phyloP scores from a whole-genome alignment of 1,284 basidiomycete species.

The Fomitopsis betulina region DNA sequence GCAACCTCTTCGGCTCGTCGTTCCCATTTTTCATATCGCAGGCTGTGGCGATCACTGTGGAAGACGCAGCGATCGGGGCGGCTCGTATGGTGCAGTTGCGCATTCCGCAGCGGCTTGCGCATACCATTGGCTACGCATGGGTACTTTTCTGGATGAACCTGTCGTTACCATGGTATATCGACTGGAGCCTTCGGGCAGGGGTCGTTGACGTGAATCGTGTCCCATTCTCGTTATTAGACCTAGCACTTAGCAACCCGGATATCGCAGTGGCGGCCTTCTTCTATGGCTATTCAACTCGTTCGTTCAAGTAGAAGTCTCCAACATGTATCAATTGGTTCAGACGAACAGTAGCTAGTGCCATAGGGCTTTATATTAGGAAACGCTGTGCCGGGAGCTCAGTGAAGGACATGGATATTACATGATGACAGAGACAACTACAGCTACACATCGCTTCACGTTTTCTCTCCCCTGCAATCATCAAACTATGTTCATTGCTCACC shows the following conservation, averaged over 20 bases:
- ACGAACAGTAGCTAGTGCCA: too few relatives aligned
- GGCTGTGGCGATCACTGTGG: constrained; percentile 24
- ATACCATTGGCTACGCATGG: background rate
- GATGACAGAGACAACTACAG: too few relatives aligned
- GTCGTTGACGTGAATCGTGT: background rate
- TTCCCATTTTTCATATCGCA: constrained; percentile 26
- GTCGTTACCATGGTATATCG: background rate
- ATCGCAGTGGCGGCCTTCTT: background rate
- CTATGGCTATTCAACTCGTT: background rate
- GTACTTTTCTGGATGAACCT: background rate
- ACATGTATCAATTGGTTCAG: too few relatives aligned
- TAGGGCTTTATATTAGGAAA: too few relatives aligned
- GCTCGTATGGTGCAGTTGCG: background rate
- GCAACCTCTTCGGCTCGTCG: constrained; percentile 13
- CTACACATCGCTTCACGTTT: background rate
- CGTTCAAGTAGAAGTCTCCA: background rate
- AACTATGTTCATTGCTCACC: background rate
- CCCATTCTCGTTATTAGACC: background rate
- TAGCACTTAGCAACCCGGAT: background rate
- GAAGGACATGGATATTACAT: too few relatives aligned
- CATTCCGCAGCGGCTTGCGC: background rate
- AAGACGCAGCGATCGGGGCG: constrained; percentile 22
- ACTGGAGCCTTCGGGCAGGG: background rate
- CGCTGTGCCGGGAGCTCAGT: too few relatives aligned
- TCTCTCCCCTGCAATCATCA: background rate